Percentiles rank a stretch among this genome's conserved stretches.
Conservation (phyloP, 768 basidiomycete species). For the Tremella fuciformis region DNA sequence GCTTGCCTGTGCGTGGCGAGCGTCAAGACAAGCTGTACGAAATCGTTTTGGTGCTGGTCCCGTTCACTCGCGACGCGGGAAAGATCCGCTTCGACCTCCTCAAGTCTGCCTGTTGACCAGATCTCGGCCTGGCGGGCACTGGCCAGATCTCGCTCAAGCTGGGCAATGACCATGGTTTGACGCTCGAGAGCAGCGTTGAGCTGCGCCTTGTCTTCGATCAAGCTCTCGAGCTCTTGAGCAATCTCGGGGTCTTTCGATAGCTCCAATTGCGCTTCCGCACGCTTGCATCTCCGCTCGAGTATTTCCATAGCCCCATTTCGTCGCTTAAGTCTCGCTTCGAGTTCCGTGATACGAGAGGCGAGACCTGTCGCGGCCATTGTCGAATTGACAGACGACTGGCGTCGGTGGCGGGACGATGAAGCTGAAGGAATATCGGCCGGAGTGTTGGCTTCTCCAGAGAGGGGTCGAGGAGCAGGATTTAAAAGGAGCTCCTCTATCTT, state of each 20-base stretch:
- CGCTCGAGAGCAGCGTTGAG: background rate
- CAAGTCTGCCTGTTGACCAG: background rate
- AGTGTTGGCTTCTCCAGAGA: too few relatives aligned
- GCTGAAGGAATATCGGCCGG: constrained; percentile 2
- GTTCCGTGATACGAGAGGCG: background rate
- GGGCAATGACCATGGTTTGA: background rate
- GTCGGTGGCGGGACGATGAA: background rate
- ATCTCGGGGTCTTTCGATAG: background rate
- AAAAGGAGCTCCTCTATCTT: background rate
- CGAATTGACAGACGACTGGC: constrained; percentile 2
- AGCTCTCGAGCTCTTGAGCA: background rate
- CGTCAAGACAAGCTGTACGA: background rate
- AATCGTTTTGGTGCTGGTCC: background rate
- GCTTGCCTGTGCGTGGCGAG: background rate
- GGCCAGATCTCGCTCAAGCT: background rate
- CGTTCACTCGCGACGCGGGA: constrained; percentile 7
- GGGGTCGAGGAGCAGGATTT: background rate
- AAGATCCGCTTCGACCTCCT: constrained; percentile 7
- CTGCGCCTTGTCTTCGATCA: constrained; percentile 1
- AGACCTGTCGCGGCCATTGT: background rate
- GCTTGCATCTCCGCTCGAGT: background rate
- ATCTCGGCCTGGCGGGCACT: background rate
- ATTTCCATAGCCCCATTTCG: constrained; percentile 3
- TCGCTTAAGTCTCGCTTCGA: constrained; percentile 1
- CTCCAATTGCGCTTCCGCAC: background rate